These are phyloP conservation scores for Fusarium pseudocircinatum DNA, from an alignment of 2,329 filamentous ascomycete genomes.

Conservation along the genomic window DNA sequence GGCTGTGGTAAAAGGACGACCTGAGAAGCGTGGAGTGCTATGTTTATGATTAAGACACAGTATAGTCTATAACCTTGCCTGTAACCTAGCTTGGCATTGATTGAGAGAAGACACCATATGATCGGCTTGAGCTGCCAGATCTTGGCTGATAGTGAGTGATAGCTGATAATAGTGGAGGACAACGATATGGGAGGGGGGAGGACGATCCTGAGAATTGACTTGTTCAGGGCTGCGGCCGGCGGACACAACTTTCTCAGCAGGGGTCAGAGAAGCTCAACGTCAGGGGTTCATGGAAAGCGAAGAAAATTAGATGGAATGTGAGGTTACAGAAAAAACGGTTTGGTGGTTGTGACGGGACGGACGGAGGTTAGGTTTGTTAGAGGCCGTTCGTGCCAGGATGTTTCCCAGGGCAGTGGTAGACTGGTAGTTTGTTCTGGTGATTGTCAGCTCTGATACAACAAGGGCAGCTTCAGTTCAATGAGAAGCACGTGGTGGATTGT, in stretches of 20 bases:
- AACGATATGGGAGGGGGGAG: conserved; percentile 16
- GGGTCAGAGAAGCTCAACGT: conserved; percentile 8
- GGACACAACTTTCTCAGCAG: conserved; percentile 11
- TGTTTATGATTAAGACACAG: background rate
- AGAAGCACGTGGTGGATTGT: conserved; percentile 33
- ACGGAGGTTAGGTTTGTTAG: background rate
- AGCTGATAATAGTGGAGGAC: conserved; percentile 15
- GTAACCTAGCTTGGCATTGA: background rate
- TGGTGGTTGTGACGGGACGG: background rate
- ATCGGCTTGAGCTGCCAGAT: conserved; percentile 33
- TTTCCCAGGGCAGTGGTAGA: conserved; percentile 10
- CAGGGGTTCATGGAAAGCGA: conserved; percentile 1
- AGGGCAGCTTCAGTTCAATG: background rate
- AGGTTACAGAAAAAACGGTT: conserved; percentile 3
- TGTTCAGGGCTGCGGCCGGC: conserved; percentile 14
- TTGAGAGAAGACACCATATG: conserved; percentile 31
- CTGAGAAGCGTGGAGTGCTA: background rate
- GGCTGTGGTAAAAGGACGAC: background rate
- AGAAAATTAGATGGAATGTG: conserved; percentile 9
- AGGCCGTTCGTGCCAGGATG: conserved; percentile 14
- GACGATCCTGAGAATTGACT: conserved; percentile 28
- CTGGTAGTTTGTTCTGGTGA: background rate
- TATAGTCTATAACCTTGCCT: background rate
- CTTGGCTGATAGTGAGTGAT: conserved; percentile 19
- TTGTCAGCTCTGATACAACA: conserved; percentile 4